A percentile compares a stretch with the other conserved stretches of the same genome.
phyloP scores from a whole-genome alignment of 495 filamentous ascomycete species.

The Cenococcum geophilum region DNA sequence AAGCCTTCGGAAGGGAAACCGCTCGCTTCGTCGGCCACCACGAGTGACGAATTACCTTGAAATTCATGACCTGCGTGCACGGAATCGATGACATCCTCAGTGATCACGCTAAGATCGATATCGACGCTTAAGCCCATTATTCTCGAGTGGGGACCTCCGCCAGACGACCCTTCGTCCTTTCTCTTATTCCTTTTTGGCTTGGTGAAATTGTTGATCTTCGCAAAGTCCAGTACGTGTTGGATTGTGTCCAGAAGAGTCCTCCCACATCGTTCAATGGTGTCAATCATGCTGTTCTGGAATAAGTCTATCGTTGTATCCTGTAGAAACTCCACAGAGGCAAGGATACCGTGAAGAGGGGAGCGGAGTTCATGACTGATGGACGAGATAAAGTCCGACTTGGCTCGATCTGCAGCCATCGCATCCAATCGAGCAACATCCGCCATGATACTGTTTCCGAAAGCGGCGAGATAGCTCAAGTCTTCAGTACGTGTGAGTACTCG shows the following conservation, averaged over 20 bases:
- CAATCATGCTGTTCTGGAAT: constrained; percentile 57
- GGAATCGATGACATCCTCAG: no score
- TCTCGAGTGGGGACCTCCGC: constrained; percentile 13
- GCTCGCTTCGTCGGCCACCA: no score
- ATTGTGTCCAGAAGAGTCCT: constrained; percentile 73
- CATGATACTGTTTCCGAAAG: constrained; percentile 57
- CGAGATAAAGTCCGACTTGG: constrained; percentile 65
- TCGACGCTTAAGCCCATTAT: constrained; percentile 34
- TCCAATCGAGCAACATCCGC: constrained; percentile 53
- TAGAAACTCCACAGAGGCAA: constrained; percentile 67
- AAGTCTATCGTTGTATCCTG: constrained; percentile 48
- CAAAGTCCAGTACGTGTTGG: constrained; percentile 58
- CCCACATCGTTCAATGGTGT: constrained; percentile 69
- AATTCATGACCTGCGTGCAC: no score
- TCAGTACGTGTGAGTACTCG: constrained; percentile 47
- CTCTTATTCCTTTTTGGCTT: constrained; percentile 9
- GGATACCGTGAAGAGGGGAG: constrained; percentile 69
- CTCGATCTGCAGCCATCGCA: constrained; percentile 45
- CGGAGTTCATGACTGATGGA: constrained; percentile 74
- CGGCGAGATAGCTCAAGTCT: constrained; percentile 50
- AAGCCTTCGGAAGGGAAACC: no score
- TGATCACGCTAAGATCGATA: constrained; percentile 49
- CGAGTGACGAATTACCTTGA: no score
- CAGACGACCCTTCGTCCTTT: constrained; percentile 4
- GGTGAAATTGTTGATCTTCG: constrained; percentile 55